Conservation (phyloP, 495 filamentous ascomycete species). For the Xylaria flabelliformis region DNA sequence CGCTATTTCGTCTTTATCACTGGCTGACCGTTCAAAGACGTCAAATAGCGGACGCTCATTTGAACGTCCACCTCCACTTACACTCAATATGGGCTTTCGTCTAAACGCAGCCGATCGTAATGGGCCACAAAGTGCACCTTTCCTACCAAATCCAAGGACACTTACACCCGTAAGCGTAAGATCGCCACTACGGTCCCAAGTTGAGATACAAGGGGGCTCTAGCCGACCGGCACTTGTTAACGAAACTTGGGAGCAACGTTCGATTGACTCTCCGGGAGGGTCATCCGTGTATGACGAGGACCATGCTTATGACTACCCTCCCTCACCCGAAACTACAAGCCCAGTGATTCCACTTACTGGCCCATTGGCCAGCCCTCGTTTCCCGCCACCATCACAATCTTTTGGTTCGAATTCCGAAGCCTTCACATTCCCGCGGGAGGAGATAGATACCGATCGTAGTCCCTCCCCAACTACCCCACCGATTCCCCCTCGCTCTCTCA, state of each 20-base stretch:
- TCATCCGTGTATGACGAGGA: conserved; percentile 33
- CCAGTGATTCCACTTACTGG: conserved; percentile 38
- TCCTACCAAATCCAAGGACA: conserved; percentile 23
- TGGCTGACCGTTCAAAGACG: conserved; percentile 27
- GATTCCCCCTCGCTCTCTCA: conserved; percentile 23
- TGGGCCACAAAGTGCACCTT: conserved; percentile 33
- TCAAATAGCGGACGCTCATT: conserved; percentile 24
- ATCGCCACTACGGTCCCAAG: conserved; percentile 19
- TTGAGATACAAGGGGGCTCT: conserved; percentile 1
- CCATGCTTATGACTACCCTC: conserved; percentile 27
- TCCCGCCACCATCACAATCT: conserved; percentile 27
- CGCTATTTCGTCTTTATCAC: not conserved
- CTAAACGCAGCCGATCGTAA: conserved; percentile 31
- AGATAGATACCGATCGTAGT: conserved; percentile 3
- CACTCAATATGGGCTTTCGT: conserved; percentile 27
- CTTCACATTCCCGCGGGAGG: conserved; percentile 13
- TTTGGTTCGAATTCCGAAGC: not conserved
- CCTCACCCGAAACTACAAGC: conserved; percentile 40
- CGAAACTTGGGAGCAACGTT: not conserved
- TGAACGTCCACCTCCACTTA: conserved; percentile 37
- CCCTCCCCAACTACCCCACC: conserved; percentile 13
- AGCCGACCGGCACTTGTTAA: not conserved
- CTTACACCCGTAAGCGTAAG: conserved; percentile 29
- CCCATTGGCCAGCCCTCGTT: conserved; percentile 36
- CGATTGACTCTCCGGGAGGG: conserved; percentile 16